Evolutionary conservation across 176 grass and related monocot genomes (phyloP), one percentile per base, ranked within the genome.

Genomic region (Aegilops longissima): DNA sequence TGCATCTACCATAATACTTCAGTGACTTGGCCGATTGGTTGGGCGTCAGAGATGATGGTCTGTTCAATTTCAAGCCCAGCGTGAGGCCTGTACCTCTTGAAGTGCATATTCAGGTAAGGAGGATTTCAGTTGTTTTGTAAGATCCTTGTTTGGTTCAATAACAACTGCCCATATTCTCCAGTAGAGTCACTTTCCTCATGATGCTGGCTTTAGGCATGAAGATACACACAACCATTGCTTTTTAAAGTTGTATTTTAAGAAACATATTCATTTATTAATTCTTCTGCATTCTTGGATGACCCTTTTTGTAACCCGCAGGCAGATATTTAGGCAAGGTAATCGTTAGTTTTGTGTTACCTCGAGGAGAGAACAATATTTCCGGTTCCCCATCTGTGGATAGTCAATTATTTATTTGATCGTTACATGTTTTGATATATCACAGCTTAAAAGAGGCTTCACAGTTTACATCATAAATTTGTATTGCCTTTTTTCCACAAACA

Each of bases 11-110:
- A 66, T 29, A 54, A 68, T 82, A 27, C 83, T 90, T 73, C 88
- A 95, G 90, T 87, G 92, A 98, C 88, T 94, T 98, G 78, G 96
- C 84, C 82, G 93, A 95, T 76, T 98, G 96, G 96, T 83, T 96
- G 86, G 96, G 96, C 47, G 90, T 98, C 79, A 90, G 69, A 74
- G 96, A 98, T 52, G 90, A 85, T 35, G 96, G 93, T 88, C 84
- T 98, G 68, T 96, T 96, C 80, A 98, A 98, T 92, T 98, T 98
- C 77, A 98, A 98, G 85, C 96, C 96, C 75, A 96, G 96, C 63
- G 96, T 98, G 70, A 90, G 96, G 76, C 96, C 96, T 89, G 96
- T 95, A 78, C 93, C 93, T 83, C 90, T 98, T 92, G 96, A 98
- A 98, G 96, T 98, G 69, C 96, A 98, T 88, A 96, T 98, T 71